These are phyloP conservation scores for Trypanosoma theileri DNA, from an alignment of 208 protist genomes.

Conservation along the genomic window DNA sequence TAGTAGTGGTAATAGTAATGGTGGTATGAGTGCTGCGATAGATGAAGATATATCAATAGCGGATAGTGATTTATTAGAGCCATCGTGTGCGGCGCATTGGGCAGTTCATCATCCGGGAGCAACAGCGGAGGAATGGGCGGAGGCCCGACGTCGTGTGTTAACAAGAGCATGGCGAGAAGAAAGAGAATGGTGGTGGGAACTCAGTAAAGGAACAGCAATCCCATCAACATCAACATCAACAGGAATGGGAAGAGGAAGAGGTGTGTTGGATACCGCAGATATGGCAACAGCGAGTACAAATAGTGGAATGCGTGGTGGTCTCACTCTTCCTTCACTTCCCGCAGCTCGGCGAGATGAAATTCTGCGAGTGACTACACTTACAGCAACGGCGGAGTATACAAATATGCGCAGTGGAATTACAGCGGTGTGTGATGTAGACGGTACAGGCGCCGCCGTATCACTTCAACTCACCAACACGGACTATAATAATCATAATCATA, in stretches of 20 bases:
- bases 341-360: constrained; percentile 62
- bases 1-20: constrained; percentile 44
- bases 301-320: constrained; percentile 1
- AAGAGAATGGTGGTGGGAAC: constrained; percentile 77
- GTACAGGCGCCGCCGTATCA: constrained; percentile 62
- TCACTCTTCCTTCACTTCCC: constrained; percentile 42
- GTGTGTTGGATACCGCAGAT: constrained; percentile 19
- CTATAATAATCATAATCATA: constrained; percentile 26
- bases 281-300: constrained; percentile 43
- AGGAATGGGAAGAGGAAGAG: constrained; percentile 17
- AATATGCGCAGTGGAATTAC: constrained; percentile 14
- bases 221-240: constrained; percentile 19
- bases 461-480: constrained; percentile 33
- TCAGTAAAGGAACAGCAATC: no score
- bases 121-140: constrained; percentile 75
- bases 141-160: constrained; percentile 61
- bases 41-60: constrained; percentile 53
- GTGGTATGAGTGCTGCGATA: constrained; percentile 46
- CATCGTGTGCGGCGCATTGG: constrained; percentile 64
- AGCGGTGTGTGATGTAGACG: constrained; percentile 64
- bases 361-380: constrained; percentile 62
- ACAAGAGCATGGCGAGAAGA: constrained; percentile 52
- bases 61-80: constrained; percentile 26
- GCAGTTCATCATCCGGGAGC: constrained; percentile 74
- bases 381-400: constrained; percentile 36